Conservation (phyloP, 306 rosid genomes). For the Cicer chorassanicum region DNA sequence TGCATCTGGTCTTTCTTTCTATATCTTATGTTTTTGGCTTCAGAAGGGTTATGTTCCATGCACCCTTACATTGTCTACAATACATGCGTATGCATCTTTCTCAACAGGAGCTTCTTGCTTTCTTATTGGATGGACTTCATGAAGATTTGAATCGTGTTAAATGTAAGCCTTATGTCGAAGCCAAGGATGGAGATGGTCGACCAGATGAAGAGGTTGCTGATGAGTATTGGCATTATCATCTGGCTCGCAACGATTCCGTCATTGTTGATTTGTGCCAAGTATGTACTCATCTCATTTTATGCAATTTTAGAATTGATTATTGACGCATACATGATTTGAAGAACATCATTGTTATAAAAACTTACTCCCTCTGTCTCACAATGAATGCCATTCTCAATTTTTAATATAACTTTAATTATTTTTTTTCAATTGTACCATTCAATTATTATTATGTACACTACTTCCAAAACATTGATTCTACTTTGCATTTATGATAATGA, state of each 20-base stretch:
- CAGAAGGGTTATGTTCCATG: conserved; percentile 24
- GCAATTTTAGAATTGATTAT: conserved; percentile 22
- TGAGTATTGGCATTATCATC: conserved; percentile 95
- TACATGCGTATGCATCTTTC: conserved; percentile 29
- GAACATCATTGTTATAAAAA: neutral
- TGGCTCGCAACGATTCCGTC: conserved; percentile 94
- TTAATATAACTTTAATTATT: too few relatives aligned
- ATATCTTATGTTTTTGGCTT: conserved; percentile 39
- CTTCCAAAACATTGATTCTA: too few relatives aligned
- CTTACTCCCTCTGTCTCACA: neutral
- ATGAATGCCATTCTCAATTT: too few relatives aligned
- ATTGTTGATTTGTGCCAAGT: conserved; percentile 99
- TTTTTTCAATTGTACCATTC: too few relatives aligned
- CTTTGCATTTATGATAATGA: too few relatives aligned
- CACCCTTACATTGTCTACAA: conserved; percentile 39
- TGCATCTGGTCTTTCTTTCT: conserved; percentile 50
- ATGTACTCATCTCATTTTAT: conserved; percentile 48
- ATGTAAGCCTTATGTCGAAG: conserved; percentile 94
- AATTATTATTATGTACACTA: too few relatives aligned
- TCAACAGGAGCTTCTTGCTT: conserved; percentile 90
- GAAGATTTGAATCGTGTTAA: conserved; percentile 99
- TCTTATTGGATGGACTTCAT: conserved; percentile 97
- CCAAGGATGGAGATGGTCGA: conserved; percentile 82
- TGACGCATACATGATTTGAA: conserved; percentile 6
- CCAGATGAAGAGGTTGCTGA: conserved; percentile 87